Conservation (phyloP, 2,329 filamentous ascomycete species). For the Thelonectria blattea region DNA sequence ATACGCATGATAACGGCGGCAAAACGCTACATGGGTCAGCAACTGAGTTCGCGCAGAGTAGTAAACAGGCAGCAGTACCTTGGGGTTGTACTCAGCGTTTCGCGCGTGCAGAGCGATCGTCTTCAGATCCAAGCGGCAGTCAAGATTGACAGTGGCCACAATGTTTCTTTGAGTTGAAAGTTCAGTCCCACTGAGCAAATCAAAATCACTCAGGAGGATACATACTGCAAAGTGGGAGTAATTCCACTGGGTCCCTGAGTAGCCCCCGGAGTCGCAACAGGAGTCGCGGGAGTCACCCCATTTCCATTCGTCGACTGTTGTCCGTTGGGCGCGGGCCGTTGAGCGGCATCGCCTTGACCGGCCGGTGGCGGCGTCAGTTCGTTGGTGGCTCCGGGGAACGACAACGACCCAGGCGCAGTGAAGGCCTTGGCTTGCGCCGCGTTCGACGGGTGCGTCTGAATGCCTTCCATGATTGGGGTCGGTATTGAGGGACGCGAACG, state of each 20-base stretch:
- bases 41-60: constrained; percentile 16
- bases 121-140: constrained; percentile 97
- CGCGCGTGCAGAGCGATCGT: constrained; percentile 97
- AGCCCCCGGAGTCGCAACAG: constrained; percentile 88
- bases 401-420: constrained; percentile 89
- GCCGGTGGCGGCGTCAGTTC: constrained; percentile 79
- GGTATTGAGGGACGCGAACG: constrained; percentile 31
- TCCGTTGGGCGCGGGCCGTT: constrained; percentile 46
- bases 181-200: constrained; percentile 59
- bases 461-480: constrained; percentile 75
- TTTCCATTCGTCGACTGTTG: constrained; percentile 69
- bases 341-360: constrained; percentile 66
- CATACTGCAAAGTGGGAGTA: constrained; percentile 95
- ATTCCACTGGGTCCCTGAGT: constrained; percentile 85
- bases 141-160: constrained; percentile 97
- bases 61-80: constrained; percentile 66
- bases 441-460: constrained; percentile 90
- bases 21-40: constrained; percentile 75
- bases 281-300: constrained; percentile 87
- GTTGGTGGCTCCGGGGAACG: constrained; percentile 83
- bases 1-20: constrained; percentile 99
- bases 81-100: constrained; percentile 98
- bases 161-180: constrained; percentile 82
- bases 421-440: constrained; percentile 95
- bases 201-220: constrained; percentile 56